Evolutionary conservation across 2,329 filamentous ascomycete species (phyloP).

Genomic region (Scedosporium apiospermum): DNA sequence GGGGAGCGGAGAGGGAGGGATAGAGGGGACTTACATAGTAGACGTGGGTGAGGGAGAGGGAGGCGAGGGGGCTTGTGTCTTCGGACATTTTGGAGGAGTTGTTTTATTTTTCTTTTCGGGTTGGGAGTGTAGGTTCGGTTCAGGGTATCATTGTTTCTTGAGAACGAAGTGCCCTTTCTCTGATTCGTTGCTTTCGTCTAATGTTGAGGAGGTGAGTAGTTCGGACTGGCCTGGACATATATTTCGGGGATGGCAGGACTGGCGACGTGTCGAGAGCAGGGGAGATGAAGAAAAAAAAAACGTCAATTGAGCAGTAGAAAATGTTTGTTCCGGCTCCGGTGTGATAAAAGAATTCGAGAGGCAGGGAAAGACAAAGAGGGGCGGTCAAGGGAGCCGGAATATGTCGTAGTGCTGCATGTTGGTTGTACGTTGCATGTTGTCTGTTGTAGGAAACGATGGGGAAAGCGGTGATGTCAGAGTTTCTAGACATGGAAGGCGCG

Average conservation of each 20-base stretch:
- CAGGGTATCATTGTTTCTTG: not conserved
- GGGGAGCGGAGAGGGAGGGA: not conserved
- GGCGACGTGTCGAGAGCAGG: no score
- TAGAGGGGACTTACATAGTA: constrained; percentile 64
- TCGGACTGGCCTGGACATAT: no score
- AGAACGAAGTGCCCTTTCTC: no score
- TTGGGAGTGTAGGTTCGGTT: not conserved
- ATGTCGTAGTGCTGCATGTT: no score
- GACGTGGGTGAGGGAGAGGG: constrained; percentile 88
- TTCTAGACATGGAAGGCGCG: no score
- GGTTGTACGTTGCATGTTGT: no score
- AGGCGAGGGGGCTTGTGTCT: constrained; percentile 57
- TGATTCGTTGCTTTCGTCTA: not conserved
- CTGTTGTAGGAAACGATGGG: no score
- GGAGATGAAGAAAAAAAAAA: not conserved
- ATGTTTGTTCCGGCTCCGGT: not conserved
- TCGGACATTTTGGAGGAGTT: constrained; percentile 5
- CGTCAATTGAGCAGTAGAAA: not conserved
- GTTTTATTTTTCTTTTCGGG: not conserved
- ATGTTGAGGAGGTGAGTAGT: no score
- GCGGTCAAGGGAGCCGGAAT: no score
- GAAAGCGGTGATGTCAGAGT: no score
- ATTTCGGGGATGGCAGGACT: no score
- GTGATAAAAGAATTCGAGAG: not conserved
- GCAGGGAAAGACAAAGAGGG: not conserved